These are phyloP conservation scores for Fraxinus anomala DNA, from an alignment of 257 asterid species.

Conservation along the genomic window DNA sequence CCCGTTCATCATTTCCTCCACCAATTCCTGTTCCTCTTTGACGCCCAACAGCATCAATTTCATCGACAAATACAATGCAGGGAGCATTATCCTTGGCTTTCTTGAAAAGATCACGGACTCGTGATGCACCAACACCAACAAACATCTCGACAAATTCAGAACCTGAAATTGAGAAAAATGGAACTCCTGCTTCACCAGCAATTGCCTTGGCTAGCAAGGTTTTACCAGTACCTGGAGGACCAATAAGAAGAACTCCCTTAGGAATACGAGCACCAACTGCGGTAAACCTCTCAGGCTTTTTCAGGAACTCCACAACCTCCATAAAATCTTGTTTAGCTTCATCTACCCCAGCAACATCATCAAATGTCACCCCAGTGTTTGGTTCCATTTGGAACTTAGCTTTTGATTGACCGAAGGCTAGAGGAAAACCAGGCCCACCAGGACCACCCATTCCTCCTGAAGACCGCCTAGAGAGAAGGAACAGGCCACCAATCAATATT, in stretches of 20 bases:
- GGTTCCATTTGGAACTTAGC: slow-evolving; percentile 99
- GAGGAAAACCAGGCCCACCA: slow-evolving; percentile 92
- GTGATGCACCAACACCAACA: slow-evolving; percentile 98
- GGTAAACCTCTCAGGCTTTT: slow-evolving; percentile 96
- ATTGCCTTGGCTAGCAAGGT: slow-evolving; percentile 95
- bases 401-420: slow-evolving; percentile 79
- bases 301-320: slow-evolving; percentile 97
- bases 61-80: slow-evolving; percentile 95
- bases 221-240: slow-evolving; percentile 99
- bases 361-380: slow-evolving; percentile 91
- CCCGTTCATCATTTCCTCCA: slow-evolving; percentile 98
- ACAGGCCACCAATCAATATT: slow-evolving; percentile 87
- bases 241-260: slow-evolving; percentile 95
- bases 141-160: slow-evolving; percentile 99
- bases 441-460: slow-evolving; percentile 99
- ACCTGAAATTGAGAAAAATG: slow-evolving; percentile 95
- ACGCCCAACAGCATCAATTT: slow-evolving; percentile 98
- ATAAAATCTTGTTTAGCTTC: slow-evolving; percentile 97
- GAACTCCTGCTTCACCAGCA: slow-evolving; percentile 99
- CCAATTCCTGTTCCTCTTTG: slow-evolving; percentile 99
- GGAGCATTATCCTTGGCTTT: slow-evolving; percentile 99
- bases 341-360: slow-evolving; percentile 97
- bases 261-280: slow-evolving; percentile 99
- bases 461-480: slow-evolving; percentile 88
- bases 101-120: slow-evolving; percentile 98